A percentile compares a stretch with the other conserved stretches of the same genome.
phyloP scores from a whole-genome alignment of 2,329 filamentous ascomycete species.

The Ophiostoma novo-ulmi region DNA sequence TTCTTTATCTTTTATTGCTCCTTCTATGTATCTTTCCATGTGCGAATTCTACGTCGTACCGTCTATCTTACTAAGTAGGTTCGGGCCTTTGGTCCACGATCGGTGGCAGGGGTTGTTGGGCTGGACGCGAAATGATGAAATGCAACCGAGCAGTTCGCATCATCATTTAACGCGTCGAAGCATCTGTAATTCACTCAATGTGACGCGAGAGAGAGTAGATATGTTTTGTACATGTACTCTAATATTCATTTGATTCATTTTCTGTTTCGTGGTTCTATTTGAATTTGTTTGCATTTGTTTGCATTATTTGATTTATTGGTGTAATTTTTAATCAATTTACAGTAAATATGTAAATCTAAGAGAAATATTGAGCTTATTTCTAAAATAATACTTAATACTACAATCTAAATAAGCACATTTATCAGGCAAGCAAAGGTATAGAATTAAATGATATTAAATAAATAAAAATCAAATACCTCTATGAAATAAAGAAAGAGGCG shows the following conservation, averaged over 20 bases:
- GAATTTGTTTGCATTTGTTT: neutral
- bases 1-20: neutral
- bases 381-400: too few relatives aligned
- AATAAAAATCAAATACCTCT: neutral
- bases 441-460: neutral
- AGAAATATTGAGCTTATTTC: too few relatives aligned
- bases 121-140: neutral
- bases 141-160: neutral
- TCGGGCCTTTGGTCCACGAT: constrained; percentile 1
- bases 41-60: neutral
- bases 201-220: too few relatives aligned
- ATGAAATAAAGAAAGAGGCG: neutral
- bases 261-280: neutral
- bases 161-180: neutral
- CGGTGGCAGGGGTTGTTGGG: constrained; percentile 1
- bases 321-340: too few relatives aligned
- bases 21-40: neutral
- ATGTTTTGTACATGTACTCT: too few relatives aligned
- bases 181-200: neutral
- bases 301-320: too few relatives aligned
- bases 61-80: neutral
- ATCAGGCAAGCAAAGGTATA: too few relatives aligned
- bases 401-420: too few relatives aligned
- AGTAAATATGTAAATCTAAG: too few relatives aligned
- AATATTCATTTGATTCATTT: neutral